phyloP scores from a whole-genome alignment of 1,139 yeast species.

The Debaryomycetaceae sp. region DNA sequence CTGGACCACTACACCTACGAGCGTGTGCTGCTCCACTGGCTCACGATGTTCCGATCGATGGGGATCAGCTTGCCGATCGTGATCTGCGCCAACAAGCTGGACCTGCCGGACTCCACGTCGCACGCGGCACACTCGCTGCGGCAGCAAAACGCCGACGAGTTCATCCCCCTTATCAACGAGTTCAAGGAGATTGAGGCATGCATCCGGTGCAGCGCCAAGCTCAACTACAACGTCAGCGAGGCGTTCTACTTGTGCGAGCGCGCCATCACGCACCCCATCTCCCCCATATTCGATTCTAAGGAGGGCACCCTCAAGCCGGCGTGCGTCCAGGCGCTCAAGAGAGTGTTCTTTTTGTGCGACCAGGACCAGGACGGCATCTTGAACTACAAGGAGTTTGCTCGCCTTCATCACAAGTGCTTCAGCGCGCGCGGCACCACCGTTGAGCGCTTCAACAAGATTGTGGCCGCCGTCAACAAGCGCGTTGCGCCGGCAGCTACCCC shows the following conservation, averaged over 20 bases:
- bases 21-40: conserved; percentile 87
- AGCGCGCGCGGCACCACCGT: conserved; percentile 42
- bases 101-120: conserved; percentile 24
- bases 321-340: conserved; percentile 67
- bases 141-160: conserved; percentile 59
- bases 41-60: conserved; percentile 84
- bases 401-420: conserved; percentile 73
- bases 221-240: conserved; percentile 75
- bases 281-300: conserved; percentile 91
- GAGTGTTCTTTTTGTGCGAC: conserved; percentile 83
- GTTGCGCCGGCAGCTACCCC: conserved; percentile 18
- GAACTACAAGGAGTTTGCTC: conserved; percentile 63
- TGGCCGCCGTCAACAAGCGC: conserved; percentile 20
- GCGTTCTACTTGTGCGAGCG: conserved; percentile 90
- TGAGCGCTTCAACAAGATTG: conserved; percentile 29
- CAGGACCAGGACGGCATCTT: conserved; percentile 85
- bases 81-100: conserved; percentile 81
- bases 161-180: conserved; percentile 80
- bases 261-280: conserved; percentile 88
- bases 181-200: conserved; percentile 94
- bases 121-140: conserved; percentile 20
- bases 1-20: conserved; percentile 94
- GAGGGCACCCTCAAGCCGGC: conserved; percentile 76
- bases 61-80: conserved; percentile 94
- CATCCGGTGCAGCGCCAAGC: conserved; percentile 79